These are phyloP conservation scores for Panaeolus cyanescens DNA, from an alignment of 768 basidiomycete species.

Conservation along the genomic window DNA sequence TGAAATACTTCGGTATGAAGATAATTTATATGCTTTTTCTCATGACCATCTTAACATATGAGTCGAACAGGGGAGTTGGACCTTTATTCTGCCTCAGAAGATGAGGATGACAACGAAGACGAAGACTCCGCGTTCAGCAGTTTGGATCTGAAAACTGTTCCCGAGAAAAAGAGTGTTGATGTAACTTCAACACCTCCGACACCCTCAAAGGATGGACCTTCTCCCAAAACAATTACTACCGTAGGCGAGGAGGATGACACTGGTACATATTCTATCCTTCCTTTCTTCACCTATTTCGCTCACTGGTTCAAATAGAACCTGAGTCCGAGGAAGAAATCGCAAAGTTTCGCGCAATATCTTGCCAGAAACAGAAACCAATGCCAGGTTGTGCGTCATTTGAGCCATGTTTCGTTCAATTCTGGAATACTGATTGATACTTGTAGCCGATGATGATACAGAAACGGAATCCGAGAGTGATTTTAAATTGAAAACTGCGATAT, in stretches of 20 bases:
- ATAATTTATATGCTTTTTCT: background rate
- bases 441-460: slow-evolving; percentile 27
- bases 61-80: slow-evolving; percentile 40
- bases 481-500: background rate
- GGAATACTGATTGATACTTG: background rate
- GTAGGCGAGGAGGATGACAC: slow-evolving; percentile 5
- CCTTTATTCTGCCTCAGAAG: slow-evolving; percentile 56
- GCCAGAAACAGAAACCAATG: background rate
- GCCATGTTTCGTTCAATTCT: too few relatives aligned
- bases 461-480: slow-evolving; percentile 40
- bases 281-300: background rate
- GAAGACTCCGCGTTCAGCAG: slow-evolving; percentile 13
- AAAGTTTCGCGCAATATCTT: background rate
- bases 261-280: slow-evolving; percentile 2
- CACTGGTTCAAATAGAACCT: slow-evolving; percentile 33
- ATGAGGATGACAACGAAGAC: slow-evolving; percentile 20
- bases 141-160: slow-evolving; percentile 8
- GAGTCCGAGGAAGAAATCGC: slow-evolving; percentile 24
- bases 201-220: background rate
- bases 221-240: background rate
- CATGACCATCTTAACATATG: slow-evolving; percentile 1
- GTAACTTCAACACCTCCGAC: background rate
- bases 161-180: slow-evolving; percentile 7
- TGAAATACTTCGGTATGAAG: slow-evolving; percentile 51
- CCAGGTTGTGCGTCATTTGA: background rate